Evolutionary conservation across 1,284 basidiomycete genomes (phyloP).

Genomic region (Ceraceosorus guamensis): DNA sequence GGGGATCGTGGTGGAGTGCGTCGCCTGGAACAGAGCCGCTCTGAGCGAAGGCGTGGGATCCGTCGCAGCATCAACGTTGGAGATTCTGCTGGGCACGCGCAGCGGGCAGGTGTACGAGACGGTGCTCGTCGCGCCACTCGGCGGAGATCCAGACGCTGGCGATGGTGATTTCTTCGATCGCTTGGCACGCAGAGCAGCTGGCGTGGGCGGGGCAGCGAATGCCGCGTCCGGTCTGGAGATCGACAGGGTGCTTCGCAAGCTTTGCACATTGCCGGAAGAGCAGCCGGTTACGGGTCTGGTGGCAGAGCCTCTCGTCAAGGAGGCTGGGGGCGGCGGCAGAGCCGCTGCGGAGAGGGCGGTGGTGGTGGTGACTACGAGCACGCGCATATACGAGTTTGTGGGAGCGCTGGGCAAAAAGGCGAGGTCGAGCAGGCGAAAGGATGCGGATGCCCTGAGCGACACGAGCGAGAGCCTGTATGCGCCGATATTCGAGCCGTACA

Average conservation of each 20-base stretch:
- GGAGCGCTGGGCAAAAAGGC: conserved; percentile 63
- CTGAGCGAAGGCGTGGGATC: background rate
- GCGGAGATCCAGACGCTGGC: conserved; percentile 51
- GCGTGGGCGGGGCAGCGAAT: conserved; percentile 2
- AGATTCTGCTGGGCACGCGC: conserved; percentile 76
- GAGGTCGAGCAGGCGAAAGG: conserved; percentile 45
- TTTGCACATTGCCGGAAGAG: conserved; percentile 33
- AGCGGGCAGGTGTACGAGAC: conserved; percentile 49
- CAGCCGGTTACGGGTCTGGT: conserved; percentile 38
- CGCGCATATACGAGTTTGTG: conserved; percentile 83
- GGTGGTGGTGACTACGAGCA: conserved; percentile 76
- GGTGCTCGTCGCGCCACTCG: conserved; percentile 64
- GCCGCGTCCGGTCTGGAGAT: conserved; percentile 22
- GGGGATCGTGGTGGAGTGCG: conserved; percentile 72
- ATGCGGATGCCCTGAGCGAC: conserved; percentile 49
- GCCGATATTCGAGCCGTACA: conserved; percentile 40
- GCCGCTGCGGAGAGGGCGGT: conserved; percentile 8
- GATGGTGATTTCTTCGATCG: conserved; percentile 40
- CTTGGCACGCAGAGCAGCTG: conserved; percentile 37
- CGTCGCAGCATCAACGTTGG: conserved; percentile 55
- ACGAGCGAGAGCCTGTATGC: conserved; percentile 53
- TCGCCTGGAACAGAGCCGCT: conserved; percentile 70
- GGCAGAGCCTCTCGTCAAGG: conserved; percentile 20
- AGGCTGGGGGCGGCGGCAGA: conserved; percentile 8
- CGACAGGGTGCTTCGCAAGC: conserved; percentile 29